Base-by-base conservation (phyloP, 2,329 filamentous ascomycete species). In the Chrysoporthe deuterocubensis region DNA sequence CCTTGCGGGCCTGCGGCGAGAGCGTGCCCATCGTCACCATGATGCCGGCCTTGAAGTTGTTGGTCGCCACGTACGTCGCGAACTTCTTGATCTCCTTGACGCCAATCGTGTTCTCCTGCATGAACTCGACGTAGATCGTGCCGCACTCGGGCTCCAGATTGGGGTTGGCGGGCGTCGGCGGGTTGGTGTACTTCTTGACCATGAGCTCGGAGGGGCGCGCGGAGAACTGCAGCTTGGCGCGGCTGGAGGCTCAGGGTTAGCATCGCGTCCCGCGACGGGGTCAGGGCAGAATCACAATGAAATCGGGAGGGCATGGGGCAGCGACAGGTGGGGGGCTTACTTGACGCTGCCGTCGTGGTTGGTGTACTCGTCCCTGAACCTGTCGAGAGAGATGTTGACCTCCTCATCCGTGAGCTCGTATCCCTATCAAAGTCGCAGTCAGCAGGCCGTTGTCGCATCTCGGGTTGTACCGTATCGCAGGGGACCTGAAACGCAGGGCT, bases 101-200 rank as follows among this genome's bases (percentile, higher is more conserved):
- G 73, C 96, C 96, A 69, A 98, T 90, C 67, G 86, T 88, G 71
- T 89, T 83, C 73, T 96, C 92, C 72, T 79, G 78, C 68, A 92
- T 91, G 84, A 99, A 99, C 81, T 98, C 94, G 75, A 98, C 87
- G 87, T 92, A 97, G 82, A 99, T 91, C 66, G 89, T 92, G 76
- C 96, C 96, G 78, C 94, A 92, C 75, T 93, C 90, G 65, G 91
- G 85, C 63, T 84, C 82, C 48, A 91, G 92, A 75, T 91, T 85
- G 57, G 91, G 91, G 78, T 92, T 90, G 73, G 83, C 82, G 72
- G 87, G 82, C 70, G 90, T 92, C 32, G 90, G 84, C 7, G 91
- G 87, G 8, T 90, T 89, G 3, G 92, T 93, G 84, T 93, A 93
- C 79, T 94, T 96, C 75, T 87, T 84, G 74, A 94, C 87, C 94